Base-by-base conservation (phyloP, 2,329 filamentous ascomycete species). In the Colletotrichum sp. region DNA sequence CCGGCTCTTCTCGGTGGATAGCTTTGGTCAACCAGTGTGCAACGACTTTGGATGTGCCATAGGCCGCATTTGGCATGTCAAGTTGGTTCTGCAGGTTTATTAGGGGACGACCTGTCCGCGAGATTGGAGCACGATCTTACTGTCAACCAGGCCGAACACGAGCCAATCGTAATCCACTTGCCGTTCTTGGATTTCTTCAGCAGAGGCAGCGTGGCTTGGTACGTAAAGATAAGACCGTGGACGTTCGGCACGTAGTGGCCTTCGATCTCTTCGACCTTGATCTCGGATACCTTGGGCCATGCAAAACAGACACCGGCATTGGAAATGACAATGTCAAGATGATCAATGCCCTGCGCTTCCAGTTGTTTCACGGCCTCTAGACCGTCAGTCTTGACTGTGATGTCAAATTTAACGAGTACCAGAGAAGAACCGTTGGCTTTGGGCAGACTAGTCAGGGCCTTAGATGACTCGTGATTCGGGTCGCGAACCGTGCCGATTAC, bases 281-380 rank as follows among this genome's bases (percentile, higher is more conserved):
- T 81, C 13, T 83, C 81, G 4, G 78, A 67, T 1, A 86, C 82
- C 0, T 78, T 78, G 0, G 83, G 83, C 52, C 78, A 86, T 16
- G 78, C 68, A 6, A 79, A 78, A 12, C 78, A 78, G 13, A 88
- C 85, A 16, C 84, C 89, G 1, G 89, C 89, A 77, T 91, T 91
- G 61, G 89, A 86, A 67, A 91, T 86, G 3, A 91, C 83, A 8
- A 89, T 79, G 74, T 91, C 89, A 2, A 91, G 79, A 26, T 83
- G 80, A 8, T 80, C 78, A 75, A 91, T 86, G 7, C 82, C 82
- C 13, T 83, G 73, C 5, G 73, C 65, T 7, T 79, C 76, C 2
- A 88, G 79, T 13, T 81, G 76, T 28, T 81, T 66, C 2, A 85
- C 80, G 4, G 85, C 85, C 7, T 77, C 78, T 16, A 76, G 79